Percentiles rank a stretch among this genome's conserved stretches.
Conservation (phyloP, 2,329 filamentous ascomycete genomes). For the Aspergillus thermomutatus region DNA sequence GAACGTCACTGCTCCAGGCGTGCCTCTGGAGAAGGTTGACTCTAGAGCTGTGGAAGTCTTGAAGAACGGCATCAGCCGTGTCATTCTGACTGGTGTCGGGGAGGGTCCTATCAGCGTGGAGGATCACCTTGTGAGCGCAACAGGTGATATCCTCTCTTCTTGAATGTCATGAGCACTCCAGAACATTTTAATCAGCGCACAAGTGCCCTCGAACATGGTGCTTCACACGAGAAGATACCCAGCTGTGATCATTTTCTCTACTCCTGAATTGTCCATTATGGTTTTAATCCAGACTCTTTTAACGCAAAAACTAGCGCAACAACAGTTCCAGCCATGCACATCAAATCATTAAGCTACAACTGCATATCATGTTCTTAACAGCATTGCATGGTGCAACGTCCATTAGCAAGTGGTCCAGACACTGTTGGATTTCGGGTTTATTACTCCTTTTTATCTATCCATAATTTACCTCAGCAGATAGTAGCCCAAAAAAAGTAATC, state of each 20-base stretch:
- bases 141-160: constrained; percentile 49
- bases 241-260: neutral
- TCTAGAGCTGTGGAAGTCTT: constrained; percentile 58
- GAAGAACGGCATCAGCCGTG: constrained; percentile 75
- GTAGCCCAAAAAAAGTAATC: neutral
- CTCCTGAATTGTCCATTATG: neutral
- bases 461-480: neutral
- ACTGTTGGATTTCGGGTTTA: neutral
- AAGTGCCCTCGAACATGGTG: neutral
- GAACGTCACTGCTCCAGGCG: constrained; percentile 44
- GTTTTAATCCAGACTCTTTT: neutral
- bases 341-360: neutral
- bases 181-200: neutral
- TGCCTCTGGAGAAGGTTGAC: constrained; percentile 61
- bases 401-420: neutral
- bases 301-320: neutral
- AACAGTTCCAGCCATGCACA: neutral
- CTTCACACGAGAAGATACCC: constrained; percentile 4
- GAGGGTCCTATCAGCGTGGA: constrained; percentile 81
- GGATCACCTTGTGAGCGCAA: constrained; percentile 69
- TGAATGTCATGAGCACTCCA: neutral
- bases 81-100: constrained; percentile 89
- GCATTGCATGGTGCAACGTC: neutral
- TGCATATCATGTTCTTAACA: neutral
- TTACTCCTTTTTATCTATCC: constrained; percentile 3